Evolutionary conservation across 768 basidiomycete genomes (phyloP).

Genomic region (Trametes gibbosa): DNA sequence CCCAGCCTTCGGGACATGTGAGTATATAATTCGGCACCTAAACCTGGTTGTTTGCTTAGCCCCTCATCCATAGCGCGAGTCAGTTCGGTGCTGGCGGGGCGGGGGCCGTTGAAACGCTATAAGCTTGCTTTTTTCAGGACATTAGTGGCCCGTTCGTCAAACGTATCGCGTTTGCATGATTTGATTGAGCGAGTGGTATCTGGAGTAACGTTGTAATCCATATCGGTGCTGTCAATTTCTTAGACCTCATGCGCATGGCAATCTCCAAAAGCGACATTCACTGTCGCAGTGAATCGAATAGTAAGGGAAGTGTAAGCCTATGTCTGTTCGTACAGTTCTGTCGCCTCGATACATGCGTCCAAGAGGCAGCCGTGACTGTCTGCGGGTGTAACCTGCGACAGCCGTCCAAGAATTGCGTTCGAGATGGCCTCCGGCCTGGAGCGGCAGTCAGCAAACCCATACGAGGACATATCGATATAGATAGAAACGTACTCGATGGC

Average conservation of each 20-base stretch:
- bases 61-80: slow-evolving; percentile 14
- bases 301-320: too few species aligned
- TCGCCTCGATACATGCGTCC: slow-evolving; percentile 75
- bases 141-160: too few species aligned
- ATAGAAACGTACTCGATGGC: slow-evolving; percentile 54
- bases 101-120: not conserved
- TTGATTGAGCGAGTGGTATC: too few species aligned
- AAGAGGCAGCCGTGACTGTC: slow-evolving; percentile 74
- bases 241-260: too few species aligned
- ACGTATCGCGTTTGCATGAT: too few species aligned
- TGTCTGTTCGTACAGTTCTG: slow-evolving; percentile 39
- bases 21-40: too few species aligned
- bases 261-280: too few species aligned
- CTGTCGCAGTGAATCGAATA: too few species aligned
- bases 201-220: too few species aligned
- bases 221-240: too few species aligned
- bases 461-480: not conserved
- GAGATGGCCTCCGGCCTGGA: slow-evolving; percentile 49
- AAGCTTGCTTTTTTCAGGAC: too few species aligned
- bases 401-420: slow-evolving; percentile 48
- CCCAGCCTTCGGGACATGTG: slow-evolving; percentile 74
- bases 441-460: not conserved
- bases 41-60: too few species aligned
- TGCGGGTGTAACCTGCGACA: slow-evolving; percentile 56
- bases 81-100: slow-evolving; percentile 20